These are phyloP conservation scores for Sechiopsis laciniata DNA, from an alignment of 306 rosid genomes.

Conservation along the genomic window DNA sequence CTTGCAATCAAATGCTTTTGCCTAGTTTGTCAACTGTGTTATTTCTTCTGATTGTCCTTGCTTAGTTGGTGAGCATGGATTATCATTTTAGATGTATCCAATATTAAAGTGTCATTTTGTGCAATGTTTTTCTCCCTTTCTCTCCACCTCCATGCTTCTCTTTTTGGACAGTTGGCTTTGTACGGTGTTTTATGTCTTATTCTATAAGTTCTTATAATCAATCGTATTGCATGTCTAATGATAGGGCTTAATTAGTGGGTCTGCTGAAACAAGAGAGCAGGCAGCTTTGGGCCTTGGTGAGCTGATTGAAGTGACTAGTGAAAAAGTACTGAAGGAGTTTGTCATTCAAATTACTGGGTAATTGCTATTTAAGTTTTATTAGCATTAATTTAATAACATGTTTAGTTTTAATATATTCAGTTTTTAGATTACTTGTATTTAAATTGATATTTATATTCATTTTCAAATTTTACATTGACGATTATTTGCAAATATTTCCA, in stretches of 20 bases:
- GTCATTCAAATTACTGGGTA: conserved; percentile 95
- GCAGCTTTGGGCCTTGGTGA: conserved; percentile 97
- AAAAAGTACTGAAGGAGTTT: conserved; percentile 73
- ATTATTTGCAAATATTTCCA: neutral
- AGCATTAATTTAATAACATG: neutral
- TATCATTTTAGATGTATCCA: neutral
- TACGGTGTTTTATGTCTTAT: conserved; percentile 14
- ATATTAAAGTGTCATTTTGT: neutral
- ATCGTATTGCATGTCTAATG: conserved; percentile 19
- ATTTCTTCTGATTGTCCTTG: neutral
- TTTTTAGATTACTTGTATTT: neutral
- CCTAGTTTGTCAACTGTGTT: neutral
- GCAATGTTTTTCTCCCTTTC: neutral
- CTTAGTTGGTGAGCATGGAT: neutral
- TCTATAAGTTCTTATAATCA: conserved; percentile 6
- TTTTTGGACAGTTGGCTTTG: neutral
- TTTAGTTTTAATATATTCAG: neutral
- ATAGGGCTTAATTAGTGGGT: conserved; percentile 88
- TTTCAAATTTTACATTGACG: neutral
- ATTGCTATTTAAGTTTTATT: conserved; percentile 11
- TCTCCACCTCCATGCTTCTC: neutral
- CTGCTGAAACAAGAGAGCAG: conserved; percentile 94
- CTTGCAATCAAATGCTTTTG: neutral
- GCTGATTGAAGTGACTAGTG: conserved; percentile 89
- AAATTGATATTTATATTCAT: conserved; percentile 8